Evolutionary conservation across 306 rosid species (phyloP).

Genomic region (Quercus robur): DNA sequence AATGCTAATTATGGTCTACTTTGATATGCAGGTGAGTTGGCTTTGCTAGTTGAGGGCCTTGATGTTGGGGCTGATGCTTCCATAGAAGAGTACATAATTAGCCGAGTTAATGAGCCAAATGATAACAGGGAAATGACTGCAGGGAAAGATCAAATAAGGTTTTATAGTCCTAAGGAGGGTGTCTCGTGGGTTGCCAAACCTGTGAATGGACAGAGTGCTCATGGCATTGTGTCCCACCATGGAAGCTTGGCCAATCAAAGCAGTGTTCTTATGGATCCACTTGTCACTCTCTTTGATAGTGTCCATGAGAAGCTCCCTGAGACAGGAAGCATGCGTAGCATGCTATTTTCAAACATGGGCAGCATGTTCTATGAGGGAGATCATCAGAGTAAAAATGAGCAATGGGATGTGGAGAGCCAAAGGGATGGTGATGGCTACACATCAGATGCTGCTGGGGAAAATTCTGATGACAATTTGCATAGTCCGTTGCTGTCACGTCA

Average conservation of each 20-base stretch:
- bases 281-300: constrained; percentile 88
- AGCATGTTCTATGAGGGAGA: constrained; percentile 95
- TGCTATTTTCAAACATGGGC: constrained; percentile 89
- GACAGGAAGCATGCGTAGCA: constrained; percentile 81
- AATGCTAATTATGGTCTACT: not conserved
- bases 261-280: constrained; percentile 71
- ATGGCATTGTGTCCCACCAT: constrained; percentile 58
- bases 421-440: constrained; percentile 79
- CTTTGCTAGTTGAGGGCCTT: constrained; percentile 96
- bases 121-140: constrained; percentile 52
- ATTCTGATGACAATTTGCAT: constrained; percentile 76
- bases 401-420: constrained; percentile 91
- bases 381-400: constrained; percentile 67
- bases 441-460: constrained; percentile 60
- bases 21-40: constrained; percentile 81
- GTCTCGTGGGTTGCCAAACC: constrained; percentile 91
- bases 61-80: constrained; percentile 75
- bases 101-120: constrained; percentile 57
- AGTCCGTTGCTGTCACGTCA: constrained; percentile 89
- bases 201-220: constrained; percentile 56
- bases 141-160: constrained; percentile 54
- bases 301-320: constrained; percentile 79
- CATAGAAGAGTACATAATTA: constrained; percentile 80
- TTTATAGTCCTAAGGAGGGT: constrained; percentile 79
- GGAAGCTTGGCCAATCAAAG: constrained; percentile 68